These are phyloP conservation scores for Solidago caesia DNA, from an alignment of 129 eudicot genomes.

Conservation along the genomic window DNA sequence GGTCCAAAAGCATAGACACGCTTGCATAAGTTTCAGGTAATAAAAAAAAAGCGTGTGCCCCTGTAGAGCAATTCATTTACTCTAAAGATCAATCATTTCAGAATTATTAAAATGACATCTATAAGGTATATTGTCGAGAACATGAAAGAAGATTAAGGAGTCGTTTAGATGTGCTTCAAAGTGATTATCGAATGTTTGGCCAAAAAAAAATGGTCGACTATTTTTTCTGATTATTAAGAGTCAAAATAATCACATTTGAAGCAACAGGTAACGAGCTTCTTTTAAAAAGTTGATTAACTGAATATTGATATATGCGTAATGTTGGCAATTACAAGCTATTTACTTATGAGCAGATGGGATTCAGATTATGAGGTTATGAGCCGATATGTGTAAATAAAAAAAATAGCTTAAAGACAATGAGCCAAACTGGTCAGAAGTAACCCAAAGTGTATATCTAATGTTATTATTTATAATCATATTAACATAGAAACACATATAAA, in stretches of 20 bases:
- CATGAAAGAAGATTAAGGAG: not conserved
- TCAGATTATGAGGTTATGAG: too few species aligned
- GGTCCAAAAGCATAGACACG: slow-evolving; percentile 19
- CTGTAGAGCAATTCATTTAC: too few species aligned
- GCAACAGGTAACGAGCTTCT: not conserved
- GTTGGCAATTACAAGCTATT: not conserved
- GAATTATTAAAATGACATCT: too few species aligned
- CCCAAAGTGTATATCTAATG: not conserved
- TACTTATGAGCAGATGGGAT: not conserved
- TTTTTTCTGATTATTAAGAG: not conserved
- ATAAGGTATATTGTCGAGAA: not conserved
- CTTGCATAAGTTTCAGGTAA: slow-evolving; percentile 21
- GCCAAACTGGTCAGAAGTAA: not conserved
- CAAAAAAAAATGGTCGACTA: not conserved
- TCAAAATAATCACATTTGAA: not conserved
- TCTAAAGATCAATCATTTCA: too few species aligned
- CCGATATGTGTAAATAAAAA: not conserved
- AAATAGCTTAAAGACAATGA: not conserved
- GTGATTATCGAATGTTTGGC: not conserved
- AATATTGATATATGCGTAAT: not conserved
- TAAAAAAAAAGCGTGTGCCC: not conserved
- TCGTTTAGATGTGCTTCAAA: not conserved
- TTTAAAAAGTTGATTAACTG: not conserved
- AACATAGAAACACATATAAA: too few species aligned
- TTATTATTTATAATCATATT: not conserved